These are phyloP conservation scores for Chlorociboria aeruginascens DNA, from an alignment of 495 filamentous ascomycete species.

Conservation along the genomic window DNA sequence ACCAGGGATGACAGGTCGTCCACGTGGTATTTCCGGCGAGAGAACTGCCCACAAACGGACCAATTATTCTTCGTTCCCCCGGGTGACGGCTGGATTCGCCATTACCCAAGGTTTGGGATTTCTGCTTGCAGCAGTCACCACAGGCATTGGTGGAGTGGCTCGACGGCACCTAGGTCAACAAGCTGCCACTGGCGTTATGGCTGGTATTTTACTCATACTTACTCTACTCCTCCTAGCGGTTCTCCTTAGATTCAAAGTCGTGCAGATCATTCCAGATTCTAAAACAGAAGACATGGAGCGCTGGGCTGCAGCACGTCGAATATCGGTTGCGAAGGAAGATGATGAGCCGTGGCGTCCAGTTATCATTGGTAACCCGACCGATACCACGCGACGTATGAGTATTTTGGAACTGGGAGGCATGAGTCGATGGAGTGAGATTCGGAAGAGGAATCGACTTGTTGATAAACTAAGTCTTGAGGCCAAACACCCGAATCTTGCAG, in stretches of 20 bases:
- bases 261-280: constrained; percentile 53
- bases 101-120: constrained; percentile 55
- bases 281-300: constrained; percentile 37
- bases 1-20: constrained; percentile 44
- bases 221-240: constrained; percentile 48
- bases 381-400: constrained; percentile 52
- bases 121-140: constrained; percentile 49
- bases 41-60: constrained; percentile 41
- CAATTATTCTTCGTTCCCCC: constrained; percentile 56
- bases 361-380: constrained; percentile 55
- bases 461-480: constrained; percentile 24
- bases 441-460: constrained; percentile 50
- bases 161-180: constrained; percentile 54
- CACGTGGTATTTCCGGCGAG: constrained; percentile 32
- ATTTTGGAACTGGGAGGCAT: constrained; percentile 51
- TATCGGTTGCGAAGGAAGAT: constrained; percentile 26
- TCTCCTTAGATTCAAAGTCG: constrained; percentile 46
- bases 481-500: constrained; percentile 15
- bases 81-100: constrained; percentile 59
- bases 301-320: constrained; percentile 25
- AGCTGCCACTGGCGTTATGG: constrained; percentile 49
- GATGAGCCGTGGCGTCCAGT: constrained; percentile 52
- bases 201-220: constrained; percentile 46
- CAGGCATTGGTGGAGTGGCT: constrained; percentile 46
- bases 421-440: constrained; percentile 59